Conservation (phyloP, 1,284 basidiomycete species). For the Tilletia horrida region DNA sequence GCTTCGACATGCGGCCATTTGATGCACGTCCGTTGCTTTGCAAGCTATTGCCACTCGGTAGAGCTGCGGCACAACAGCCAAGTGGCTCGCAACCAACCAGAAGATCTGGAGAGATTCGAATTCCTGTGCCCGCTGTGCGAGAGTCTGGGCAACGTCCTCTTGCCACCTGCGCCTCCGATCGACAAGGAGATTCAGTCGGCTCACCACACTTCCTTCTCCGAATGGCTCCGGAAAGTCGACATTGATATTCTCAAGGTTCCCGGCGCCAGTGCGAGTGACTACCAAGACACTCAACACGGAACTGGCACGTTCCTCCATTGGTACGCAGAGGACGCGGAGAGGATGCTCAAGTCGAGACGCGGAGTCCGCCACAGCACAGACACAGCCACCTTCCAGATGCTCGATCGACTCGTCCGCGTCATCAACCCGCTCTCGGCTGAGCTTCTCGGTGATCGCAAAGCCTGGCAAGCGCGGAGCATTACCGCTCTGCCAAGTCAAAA, state of each 20-base stretch:
- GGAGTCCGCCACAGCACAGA: conserved; percentile 17
- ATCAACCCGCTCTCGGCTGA: conserved; percentile 44
- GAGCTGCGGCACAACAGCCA: conserved; percentile 84
- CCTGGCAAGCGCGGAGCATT: conserved; percentile 42
- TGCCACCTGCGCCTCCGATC: conserved; percentile 66
- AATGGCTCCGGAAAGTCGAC: conserved; percentile 54
- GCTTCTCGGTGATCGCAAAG: conserved; percentile 31
- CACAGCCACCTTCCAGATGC: conserved; percentile 41
- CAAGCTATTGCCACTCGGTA: conserved; percentile 80
- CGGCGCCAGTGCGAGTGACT: conserved; percentile 34
- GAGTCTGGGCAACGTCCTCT: conserved; percentile 86
- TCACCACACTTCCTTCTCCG: conserved; percentile 31
- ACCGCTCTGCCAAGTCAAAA: conserved; percentile 41
- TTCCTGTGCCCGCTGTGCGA: conserved; percentile 99
- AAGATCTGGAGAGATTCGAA: conserved; percentile 84
- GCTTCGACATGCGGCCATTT: conserved; percentile 90
- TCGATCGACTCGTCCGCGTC: conserved; percentile 46
- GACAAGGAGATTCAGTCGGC: not conserved
- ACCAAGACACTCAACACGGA: conserved; percentile 45
- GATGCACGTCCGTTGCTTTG: conserved; percentile 96
- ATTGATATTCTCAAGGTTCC: conserved; percentile 53
- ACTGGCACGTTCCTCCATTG: conserved; percentile 50
- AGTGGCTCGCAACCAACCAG: conserved; percentile 88
- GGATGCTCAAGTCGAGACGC: not conserved
- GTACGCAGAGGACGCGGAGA: conserved; percentile 27